Evolutionary conservation across 352 stramenopile genomes (phyloP).

Genomic region (Phytophthora megakarya): DNA sequence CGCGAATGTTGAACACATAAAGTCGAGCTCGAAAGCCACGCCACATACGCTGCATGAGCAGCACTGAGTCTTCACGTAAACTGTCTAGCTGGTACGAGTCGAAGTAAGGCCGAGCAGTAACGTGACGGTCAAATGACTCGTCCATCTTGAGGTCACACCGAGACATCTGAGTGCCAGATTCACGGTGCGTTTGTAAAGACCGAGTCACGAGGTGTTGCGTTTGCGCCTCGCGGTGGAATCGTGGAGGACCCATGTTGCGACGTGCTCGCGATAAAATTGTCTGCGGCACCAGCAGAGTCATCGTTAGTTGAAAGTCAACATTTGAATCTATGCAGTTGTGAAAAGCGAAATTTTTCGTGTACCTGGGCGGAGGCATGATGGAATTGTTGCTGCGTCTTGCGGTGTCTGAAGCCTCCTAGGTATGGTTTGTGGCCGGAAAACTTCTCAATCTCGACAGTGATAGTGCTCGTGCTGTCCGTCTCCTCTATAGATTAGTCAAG

Average conservation of each 20-base stretch:
- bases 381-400: slow-evolving; percentile 87
- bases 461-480: slow-evolving; percentile 47
- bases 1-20: slow-evolving; percentile 54
- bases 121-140: slow-evolving; percentile 56
- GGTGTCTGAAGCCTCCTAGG: slow-evolving; percentile 89
- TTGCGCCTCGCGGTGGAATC: slow-evolving; percentile 88
- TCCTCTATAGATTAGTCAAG: slow-evolving; percentile 35
- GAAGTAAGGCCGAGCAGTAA: slow-evolving; percentile 85
- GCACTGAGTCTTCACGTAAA: slow-evolving; percentile 68
- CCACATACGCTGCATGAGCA: slow-evolving; percentile 91
- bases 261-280: slow-evolving; percentile 59
- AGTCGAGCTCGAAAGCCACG: slow-evolving; percentile 71
- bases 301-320: neutral
- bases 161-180: slow-evolving; percentile 92
- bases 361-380: slow-evolving; percentile 91
- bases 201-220: slow-evolving; percentile 81
- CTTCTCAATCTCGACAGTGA: slow-evolving; percentile 80
- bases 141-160: slow-evolving; percentile 78
- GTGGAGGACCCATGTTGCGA: slow-evolving; percentile 38
- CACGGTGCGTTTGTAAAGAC: slow-evolving; percentile 85
- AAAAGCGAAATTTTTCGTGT: no score
- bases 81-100: slow-evolving; percentile 89
- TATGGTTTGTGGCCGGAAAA: slow-evolving; percentile 84
- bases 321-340: no score
- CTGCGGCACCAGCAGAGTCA: slow-evolving; percentile 20